Conservation (phyloP, 2,329 filamentous ascomycete genomes). For the Trematosphaeria pertusa region DNA sequence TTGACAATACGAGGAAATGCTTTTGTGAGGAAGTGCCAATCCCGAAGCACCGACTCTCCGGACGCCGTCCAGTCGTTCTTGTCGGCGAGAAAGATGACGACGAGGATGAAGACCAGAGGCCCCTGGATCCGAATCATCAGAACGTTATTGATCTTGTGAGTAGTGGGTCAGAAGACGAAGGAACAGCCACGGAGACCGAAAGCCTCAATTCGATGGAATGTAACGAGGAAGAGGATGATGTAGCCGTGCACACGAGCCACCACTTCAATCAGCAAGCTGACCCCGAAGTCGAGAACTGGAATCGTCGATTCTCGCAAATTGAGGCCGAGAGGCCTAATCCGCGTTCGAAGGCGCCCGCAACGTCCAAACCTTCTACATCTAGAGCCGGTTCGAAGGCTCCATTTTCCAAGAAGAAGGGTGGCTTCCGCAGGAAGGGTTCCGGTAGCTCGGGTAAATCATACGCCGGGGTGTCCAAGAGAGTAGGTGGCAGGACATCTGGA, state of each 20-base stretch:
- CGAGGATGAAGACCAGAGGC: slow-evolving; percentile 41
- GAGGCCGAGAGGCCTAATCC: slow-evolving; percentile 14
- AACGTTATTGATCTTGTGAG: slow-evolving; percentile 56
- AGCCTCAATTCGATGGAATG: slow-evolving; percentile 32
- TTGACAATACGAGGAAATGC: slow-evolving; percentile 49
- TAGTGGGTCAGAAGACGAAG: slow-evolving; percentile 35
- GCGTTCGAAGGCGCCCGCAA: slow-evolving; percentile 13
- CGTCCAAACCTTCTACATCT: slow-evolving; percentile 17
- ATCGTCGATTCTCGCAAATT: slow-evolving; percentile 32
- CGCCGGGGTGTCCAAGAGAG: slow-evolving; percentile 26
- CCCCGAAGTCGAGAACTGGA: slow-evolving; percentile 39
- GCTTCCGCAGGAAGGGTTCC: slow-evolving; percentile 24
- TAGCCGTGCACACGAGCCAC: slow-evolving; percentile 31
- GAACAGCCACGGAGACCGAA: slow-evolving; percentile 19
- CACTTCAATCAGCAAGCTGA: slow-evolving; percentile 36
- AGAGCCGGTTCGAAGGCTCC: slow-evolving; percentile 24
- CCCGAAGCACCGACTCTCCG: slow-evolving; percentile 18
- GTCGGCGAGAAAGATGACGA: slow-evolving; percentile 4
- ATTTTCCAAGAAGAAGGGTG: slow-evolving; percentile 23
- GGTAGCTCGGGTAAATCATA: slow-evolving; percentile 23
- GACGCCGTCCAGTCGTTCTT: slow-evolving; percentile 18
- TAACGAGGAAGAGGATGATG: slow-evolving; percentile 26
- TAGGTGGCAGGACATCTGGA: slow-evolving; percentile 21
- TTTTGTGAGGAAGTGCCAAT: slow-evolving; percentile 26
- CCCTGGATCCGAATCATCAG: slow-evolving; percentile 58